Base-by-base conservation (phyloP, 176 grass and related monocot genomes). In the Neostapfia colusana region DNA sequence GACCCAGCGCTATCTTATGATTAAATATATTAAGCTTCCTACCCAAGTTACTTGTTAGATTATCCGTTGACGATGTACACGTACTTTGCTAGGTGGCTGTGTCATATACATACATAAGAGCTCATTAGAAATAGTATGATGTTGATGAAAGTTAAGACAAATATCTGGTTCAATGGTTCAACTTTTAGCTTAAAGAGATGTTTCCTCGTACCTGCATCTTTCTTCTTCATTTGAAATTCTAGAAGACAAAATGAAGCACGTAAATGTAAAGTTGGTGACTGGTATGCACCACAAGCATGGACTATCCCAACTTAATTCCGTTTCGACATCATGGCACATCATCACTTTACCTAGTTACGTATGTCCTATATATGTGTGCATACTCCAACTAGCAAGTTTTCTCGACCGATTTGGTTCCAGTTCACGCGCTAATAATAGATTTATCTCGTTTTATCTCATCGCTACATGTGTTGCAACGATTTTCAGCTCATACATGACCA, bases 91-190 rank as follows among this genome's bases (percentile, higher is more conserved):
- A 12, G 39, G 20, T 36, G 17, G 20, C 17, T 46, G 2, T 3
- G 51, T 44, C 34, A 26, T 18, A 73, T 35, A 35, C 70, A 17
- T 10, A n/a, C n/a, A n/a, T n/a, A n/a, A 4, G 46, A 10, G 16
- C 7, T 65, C 4, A 67, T 37, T 35, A 56, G 3, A 45, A 35
- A 37, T 13, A 7, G 34, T 6, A 18, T 25, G 31, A 35, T 67
- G 80, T 24, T 34, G 13, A 48, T 35, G 21, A 75, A 59, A 59
- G 27, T 4, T 37, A 59, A 31, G 70, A 67, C 39, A 39, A 83
- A 8, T 3, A 9, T 8, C 23, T 28, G 15, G 54, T 57, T 10
- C 24, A 57, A 57, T 25, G 8, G 54, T 24, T 57, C 54, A 57
- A 10, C 25, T 25, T 25, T 25, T 24, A 25, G 21, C 54, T 24